These are phyloP conservation scores for Kluyveromyces dobzhanskii DNA, from an alignment of 805 yeast genomes.

Conservation along the genomic window DNA sequence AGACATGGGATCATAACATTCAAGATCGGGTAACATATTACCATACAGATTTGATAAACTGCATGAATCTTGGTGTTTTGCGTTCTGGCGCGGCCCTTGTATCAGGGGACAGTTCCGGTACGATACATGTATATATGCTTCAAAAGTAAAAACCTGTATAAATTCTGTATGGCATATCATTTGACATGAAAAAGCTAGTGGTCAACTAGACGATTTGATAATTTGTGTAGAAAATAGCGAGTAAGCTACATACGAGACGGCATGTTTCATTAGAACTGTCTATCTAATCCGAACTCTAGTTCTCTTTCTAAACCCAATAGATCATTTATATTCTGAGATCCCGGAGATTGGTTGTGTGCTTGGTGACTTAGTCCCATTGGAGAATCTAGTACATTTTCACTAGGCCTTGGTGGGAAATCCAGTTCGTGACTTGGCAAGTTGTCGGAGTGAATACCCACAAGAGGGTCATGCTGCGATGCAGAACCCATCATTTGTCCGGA, in stretches of 20 bases:
- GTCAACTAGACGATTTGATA: no score
- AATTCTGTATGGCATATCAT: no score
- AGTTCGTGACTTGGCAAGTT: slow-evolving; percentile 30
- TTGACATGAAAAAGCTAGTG: no score
- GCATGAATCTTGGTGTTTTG: not conserved
- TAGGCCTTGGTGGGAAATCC: slow-evolving; percentile 56
- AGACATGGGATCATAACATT: not conserved
- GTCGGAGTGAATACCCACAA: slow-evolving; percentile 43
- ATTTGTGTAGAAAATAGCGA: no score
- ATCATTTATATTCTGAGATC: slow-evolving; percentile 18
- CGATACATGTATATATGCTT: slow-evolving; percentile 9
- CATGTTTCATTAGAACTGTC: slow-evolving; percentile 26
- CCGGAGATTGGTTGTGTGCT: slow-evolving; percentile 5
- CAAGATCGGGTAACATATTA: not conserved
- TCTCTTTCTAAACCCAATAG: slow-evolving; percentile 52
- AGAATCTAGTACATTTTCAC: slow-evolving; percentile 35
- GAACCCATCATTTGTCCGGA: slow-evolving; percentile 8
- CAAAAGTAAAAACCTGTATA: not conserved
- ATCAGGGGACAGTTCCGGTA: slow-evolving; percentile 18
- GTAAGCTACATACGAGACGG: no score
- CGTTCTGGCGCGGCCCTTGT: slow-evolving; percentile 6
- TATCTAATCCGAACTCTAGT: slow-evolving; percentile 59
- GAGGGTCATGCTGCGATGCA: slow-evolving; percentile 23
- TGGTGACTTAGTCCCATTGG: slow-evolving; percentile 11
- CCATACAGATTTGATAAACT: slow-evolving; percentile 9